Conservation (phyloP, 129 eudicot genomes). For the Centella asiatica region DNA sequence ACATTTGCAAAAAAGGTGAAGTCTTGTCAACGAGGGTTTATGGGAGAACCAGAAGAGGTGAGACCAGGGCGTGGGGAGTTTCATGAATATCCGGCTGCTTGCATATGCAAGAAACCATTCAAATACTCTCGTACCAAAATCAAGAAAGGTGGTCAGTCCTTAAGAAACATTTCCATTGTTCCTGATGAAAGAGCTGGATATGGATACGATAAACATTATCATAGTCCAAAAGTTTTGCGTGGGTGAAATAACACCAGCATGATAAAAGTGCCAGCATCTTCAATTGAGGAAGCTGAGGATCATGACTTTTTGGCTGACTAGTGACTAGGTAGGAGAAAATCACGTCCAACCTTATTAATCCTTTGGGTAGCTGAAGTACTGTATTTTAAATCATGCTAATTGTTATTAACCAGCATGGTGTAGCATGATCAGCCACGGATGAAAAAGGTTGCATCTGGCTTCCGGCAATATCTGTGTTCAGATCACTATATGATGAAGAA, state of each 20-base stretch:
- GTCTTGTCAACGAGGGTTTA: constrained; percentile 92
- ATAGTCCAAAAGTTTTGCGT: constrained; percentile 19
- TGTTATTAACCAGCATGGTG: constrained; percentile 21
- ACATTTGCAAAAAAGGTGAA: constrained; percentile 83
- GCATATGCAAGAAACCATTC: constrained; percentile 72
- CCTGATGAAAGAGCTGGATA: constrained; percentile 26
- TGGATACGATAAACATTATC: constrained; percentile 21
- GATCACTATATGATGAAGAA: constrained; percentile 1
- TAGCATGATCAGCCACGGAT: constrained; percentile 10
- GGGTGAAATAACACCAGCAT: constrained; percentile 17
- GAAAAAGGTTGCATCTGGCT: constrained; percentile 18
- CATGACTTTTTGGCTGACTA: constrained; percentile 46
- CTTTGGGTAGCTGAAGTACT: background rate
- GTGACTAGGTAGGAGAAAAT: constrained; percentile 3
- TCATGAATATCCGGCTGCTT: constrained; percentile 81
- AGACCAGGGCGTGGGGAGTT: constrained; percentile 84
- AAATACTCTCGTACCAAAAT: constrained; percentile 15
- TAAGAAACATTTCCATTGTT: constrained; percentile 13
- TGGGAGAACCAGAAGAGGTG: constrained; percentile 95
- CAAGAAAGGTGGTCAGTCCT: constrained; percentile 15
- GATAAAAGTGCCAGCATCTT: constrained; percentile 13
- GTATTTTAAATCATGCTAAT: constrained; percentile 14
- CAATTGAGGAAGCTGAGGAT: constrained; percentile 21
- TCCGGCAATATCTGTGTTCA: constrained; percentile 3
- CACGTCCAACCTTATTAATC: constrained; percentile 7